These are phyloP conservation scores for Pichia sp. DNA, from an alignment of 1,139 yeast genomes.

Conservation along the genomic window DNA sequence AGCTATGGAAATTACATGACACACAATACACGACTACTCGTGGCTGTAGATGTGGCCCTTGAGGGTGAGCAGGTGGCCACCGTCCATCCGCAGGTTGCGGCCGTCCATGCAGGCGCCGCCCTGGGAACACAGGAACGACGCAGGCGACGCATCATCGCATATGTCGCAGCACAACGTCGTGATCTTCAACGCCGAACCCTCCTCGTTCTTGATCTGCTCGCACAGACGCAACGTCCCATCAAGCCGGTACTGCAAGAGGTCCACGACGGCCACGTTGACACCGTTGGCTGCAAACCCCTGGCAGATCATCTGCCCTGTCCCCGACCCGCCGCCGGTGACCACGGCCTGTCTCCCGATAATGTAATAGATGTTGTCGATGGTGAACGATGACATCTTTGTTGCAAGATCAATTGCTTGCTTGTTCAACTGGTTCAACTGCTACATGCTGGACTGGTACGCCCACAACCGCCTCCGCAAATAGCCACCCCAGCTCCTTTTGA, in stretches of 20 bases:
- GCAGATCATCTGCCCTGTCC: slow-evolving; percentile 24
- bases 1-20: too few relatives aligned
- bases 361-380: slow-evolving; percentile 19
- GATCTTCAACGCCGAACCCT: slow-evolving; percentile 17
- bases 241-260: slow-evolving; percentile 21
- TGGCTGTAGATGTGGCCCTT: slow-evolving; percentile 25
- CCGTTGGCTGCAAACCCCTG: slow-evolving; percentile 23
- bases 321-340: slow-evolving; percentile 25
- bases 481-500: too few relatives aligned
- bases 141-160: slow-evolving; percentile 21
- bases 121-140: slow-evolving; percentile 21
- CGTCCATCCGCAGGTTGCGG: slow-evolving; percentile 25
- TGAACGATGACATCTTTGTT: slow-evolving; percentile 15
- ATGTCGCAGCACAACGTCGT: slow-evolving; percentile 23
- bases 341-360: slow-evolving; percentile 24
- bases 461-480: too few relatives aligned
- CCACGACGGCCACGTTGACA: slow-evolving; percentile 24
- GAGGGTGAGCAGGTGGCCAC: slow-evolving; percentile 22
- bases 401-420: too few relatives aligned
- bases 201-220: slow-evolving; percentile 18
- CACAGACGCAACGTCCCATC: slow-evolving; percentile 19
- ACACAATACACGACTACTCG: slow-evolving; percentile 12
- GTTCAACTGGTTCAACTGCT: too few relatives aligned
- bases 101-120: slow-evolving; percentile 27
- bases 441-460: too few relatives aligned